Evolutionary conservation across 495 filamentous ascomycete species (phyloP), one percentile per base, ranked within the genome.

Genomic region (Penicillium waksmanii): DNA sequence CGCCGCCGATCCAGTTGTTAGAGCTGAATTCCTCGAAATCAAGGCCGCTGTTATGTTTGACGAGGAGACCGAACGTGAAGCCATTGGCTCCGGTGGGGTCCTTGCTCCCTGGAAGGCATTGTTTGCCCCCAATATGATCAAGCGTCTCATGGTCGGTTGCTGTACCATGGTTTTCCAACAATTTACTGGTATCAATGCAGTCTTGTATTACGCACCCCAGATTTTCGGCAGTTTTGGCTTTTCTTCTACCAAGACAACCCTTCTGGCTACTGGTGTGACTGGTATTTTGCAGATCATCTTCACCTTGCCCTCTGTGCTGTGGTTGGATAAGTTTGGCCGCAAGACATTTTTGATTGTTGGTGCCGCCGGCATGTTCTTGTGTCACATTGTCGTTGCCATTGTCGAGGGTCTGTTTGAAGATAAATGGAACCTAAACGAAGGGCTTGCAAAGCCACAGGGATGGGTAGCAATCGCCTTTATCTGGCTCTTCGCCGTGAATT

Each of bases 241-340:
- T 55, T 65, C 53, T 9, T 71, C 57, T 49, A 74, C 55, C 13
- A 44, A 44, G 17, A 17, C 15, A 44, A 85, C 82, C 61, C 77
- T 90, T 48, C 80, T 89, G 31, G 85, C 84, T 5, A 89, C 86
- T 4, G 86, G 87, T 42, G 79, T 90, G 40, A 87, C 88, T 60
- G 90, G 89, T 66, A 88, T 87, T 17, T 66, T 90, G 19, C 87
- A 90, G 70, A 89, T 91, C 68, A 73, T 88, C 71, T 88, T 87
- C 69, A 90, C 87, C 0, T 67, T 82, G 5, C 73, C 86, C 40
- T 83, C 85, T 58, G 88, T 86, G 68, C 80, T 88, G 63, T 89
- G 84, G 72, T 85, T 91, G 60, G 89, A 92, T 66, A 84, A 82
- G 57, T 89, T 84, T 38, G 89, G 89, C 18, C 86, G 89, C 36